These are phyloP conservation scores for Aspergillus conjunctus DNA, from an alignment of 495 filamentous ascomycete genomes.

Conservation along the genomic window DNA sequence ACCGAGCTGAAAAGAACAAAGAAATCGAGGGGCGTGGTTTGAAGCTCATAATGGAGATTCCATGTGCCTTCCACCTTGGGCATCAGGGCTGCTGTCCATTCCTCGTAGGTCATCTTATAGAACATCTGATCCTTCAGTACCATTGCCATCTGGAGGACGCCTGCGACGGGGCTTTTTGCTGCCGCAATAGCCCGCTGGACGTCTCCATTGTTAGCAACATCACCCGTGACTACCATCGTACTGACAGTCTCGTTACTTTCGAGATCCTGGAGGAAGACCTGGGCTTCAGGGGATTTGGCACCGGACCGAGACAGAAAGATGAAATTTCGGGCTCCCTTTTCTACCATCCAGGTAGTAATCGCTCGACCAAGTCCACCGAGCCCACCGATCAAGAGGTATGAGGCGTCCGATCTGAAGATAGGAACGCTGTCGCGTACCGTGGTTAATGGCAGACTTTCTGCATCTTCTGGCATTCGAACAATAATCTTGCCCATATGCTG, in stretches of 20 bases:
- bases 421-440: conserved; percentile 7
- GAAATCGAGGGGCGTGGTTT: conserved; percentile 37
- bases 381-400: conserved; percentile 51
- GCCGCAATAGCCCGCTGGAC: conserved; percentile 10
- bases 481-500: conserved; percentile 38
- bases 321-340: conserved; percentile 55
- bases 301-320: conserved; percentile 44
- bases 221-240: too few species aligned
- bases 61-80: conserved; percentile 45
- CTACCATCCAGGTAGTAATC: conserved; percentile 58
- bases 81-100: conserved; percentile 34
- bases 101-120: conserved; percentile 42
- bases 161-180: conserved; percentile 19
- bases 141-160: conserved; percentile 41
- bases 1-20: conserved; percentile 44
- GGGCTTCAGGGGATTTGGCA: not conserved
- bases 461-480: conserved; percentile 23
- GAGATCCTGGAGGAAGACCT: conserved; percentile 42
- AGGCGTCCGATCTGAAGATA: conserved; percentile 19
- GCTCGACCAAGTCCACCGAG: conserved; percentile 60
- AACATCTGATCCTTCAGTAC: conserved; percentile 31
- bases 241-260: too few species aligned
- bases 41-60: conserved; percentile 26
- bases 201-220: conserved; percentile 9
- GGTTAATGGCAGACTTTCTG: conserved; percentile 8